Base-by-base conservation (phyloP, 225 moss, liverwort and hornwort genomes). In the Physcomitrium patens region DNA sequence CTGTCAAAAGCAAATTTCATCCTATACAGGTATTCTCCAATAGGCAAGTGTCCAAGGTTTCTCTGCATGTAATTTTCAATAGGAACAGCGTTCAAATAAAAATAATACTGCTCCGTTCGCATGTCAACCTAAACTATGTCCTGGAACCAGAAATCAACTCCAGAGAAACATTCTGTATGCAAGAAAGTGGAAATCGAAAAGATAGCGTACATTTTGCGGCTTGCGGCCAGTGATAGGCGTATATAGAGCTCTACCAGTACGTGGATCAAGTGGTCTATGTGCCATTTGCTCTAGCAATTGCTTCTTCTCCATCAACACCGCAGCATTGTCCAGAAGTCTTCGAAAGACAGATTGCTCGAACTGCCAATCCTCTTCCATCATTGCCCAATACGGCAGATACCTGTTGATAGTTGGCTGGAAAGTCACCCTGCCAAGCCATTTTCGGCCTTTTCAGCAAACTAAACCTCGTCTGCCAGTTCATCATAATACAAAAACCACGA, bases 371-470 rank as follows among this genome's bases (percentile, higher is more conserved):
- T 83, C 89, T 63, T 92, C 88, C 69, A 82, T 81, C 37, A 67
- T 72, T 37, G 84, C 65, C 76, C 76, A 86, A 53, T 69, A 67
- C 18, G 82, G 71, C 20, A 84, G 78, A 67, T 79, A 80, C 81
- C 83, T 89, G 85, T 99, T 99, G 80, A 99, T 89, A 64, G 86
- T 80, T 31, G 97, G 97, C 74, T 68, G 91, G 76, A 99, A 99
- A 42, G 97, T 93, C 80, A 93, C 91, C 82, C 96, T 96, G 94
- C 71, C 72, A 26, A 79, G 78, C 63, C 78, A 78, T 15, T 18
- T 41, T 69, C 17, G 49, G 63, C 69, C 42, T 62, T 63, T 50
- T 79, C 22, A 83, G 49, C 51, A 59, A 79, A 49, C 10, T 56
- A 67, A 22, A 72, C 71, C 42, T 37, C 69, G 73, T 63, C n/a